phyloP scores from a whole-genome alignment of 495 filamentous ascomycete genomes.

The Aspergillus ostianus region DNA sequence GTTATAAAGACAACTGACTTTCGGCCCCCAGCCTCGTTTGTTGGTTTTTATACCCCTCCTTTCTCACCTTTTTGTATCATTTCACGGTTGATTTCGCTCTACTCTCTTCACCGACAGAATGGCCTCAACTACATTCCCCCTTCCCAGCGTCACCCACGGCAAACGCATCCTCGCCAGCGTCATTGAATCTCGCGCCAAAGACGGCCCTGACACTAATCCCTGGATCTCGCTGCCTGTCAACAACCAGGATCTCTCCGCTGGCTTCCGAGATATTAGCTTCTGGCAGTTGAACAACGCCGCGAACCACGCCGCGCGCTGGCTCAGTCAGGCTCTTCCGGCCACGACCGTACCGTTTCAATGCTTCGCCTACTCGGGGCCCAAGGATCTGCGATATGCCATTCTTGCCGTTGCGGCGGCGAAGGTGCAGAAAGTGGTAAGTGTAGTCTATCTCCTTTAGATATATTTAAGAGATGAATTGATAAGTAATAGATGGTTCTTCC shows the following conservation, averaged over 20 bases:
- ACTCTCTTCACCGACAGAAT: no score
- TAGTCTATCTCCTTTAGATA: neutral
- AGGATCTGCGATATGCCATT: slow-evolving; percentile 26
- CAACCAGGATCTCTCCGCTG: slow-evolving; percentile 14
- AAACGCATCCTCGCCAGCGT: slow-evolving; percentile 12
- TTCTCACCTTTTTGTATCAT: no score
- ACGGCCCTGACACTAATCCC: neutral
- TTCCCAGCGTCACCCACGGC: slow-evolving; percentile 14
- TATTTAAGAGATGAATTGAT: neutral
- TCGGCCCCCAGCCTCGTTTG: no score
- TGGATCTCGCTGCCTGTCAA: slow-evolving; percentile 20
- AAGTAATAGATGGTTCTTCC: slow-evolving; percentile 18
- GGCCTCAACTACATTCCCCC: slow-evolving; percentile 4
- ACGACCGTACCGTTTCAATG: slow-evolving; percentile 16
- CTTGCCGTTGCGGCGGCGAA: slow-evolving; percentile 27
- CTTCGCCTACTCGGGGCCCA: slow-evolving; percentile 26
- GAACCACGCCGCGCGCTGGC: slow-evolving; percentile 23
- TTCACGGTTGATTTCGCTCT: no score
- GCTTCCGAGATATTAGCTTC: slow-evolving; percentile 22
- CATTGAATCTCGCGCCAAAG: slow-evolving; percentile 15
- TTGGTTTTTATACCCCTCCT: no score
- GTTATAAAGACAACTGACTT: no score
- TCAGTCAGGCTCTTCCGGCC: slow-evolving; percentile 16
- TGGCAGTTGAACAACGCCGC: slow-evolving; percentile 19
- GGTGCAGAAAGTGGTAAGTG: slow-evolving; percentile 21